Evolutionary conservation across 805 yeast genomes (phyloP).

Genomic region (Starmerella scarabaei): DNA sequence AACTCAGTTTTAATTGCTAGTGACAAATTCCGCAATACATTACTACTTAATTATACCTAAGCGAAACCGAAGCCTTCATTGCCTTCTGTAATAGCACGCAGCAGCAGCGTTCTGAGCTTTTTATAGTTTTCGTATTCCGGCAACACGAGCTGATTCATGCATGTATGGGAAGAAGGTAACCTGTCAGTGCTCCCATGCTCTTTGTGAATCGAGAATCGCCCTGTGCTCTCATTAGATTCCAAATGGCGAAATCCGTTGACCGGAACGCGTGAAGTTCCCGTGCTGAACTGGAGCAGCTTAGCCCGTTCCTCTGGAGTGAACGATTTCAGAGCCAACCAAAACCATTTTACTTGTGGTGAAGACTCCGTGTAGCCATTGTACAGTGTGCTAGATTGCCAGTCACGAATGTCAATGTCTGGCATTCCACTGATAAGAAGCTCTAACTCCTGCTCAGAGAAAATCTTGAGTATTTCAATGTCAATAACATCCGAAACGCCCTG

Average conservation of each 20-base stretch:
- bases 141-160: conserved; percentile 86
- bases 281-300: conserved; percentile 82
- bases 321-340: conserved; percentile 94
- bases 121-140: conserved; percentile 90
- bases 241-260: conserved; percentile 83
- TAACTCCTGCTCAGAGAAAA: conserved; percentile 90
- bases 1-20: too few species aligned
- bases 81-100: conserved; percentile 85
- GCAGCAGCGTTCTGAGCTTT: conserved; percentile 61
- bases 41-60: too few species aligned
- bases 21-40: too few species aligned
- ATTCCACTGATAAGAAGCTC: conserved; percentile 86
- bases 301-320: conserved; percentile 92
- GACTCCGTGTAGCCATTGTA: conserved; percentile 69
- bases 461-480: conserved; percentile 66
- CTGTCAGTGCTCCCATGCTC: conserved; percentile 78
- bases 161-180: conserved; percentile 90
- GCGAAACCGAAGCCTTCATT: conserved; percentile 93
- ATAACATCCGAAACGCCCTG: conserved; percentile 81
- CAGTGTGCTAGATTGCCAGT: conserved; percentile 79
- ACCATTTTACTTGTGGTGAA: conserved; percentile 85
- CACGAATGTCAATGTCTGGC: conserved; percentile 91
- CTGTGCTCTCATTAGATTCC: conserved; percentile 73
- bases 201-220: conserved; percentile 78
- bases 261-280: conserved; percentile 96